phyloP scores from a whole-genome alignment of 2,329 filamentous ascomycete species.

The Leptosphaerulina australis region DNA sequence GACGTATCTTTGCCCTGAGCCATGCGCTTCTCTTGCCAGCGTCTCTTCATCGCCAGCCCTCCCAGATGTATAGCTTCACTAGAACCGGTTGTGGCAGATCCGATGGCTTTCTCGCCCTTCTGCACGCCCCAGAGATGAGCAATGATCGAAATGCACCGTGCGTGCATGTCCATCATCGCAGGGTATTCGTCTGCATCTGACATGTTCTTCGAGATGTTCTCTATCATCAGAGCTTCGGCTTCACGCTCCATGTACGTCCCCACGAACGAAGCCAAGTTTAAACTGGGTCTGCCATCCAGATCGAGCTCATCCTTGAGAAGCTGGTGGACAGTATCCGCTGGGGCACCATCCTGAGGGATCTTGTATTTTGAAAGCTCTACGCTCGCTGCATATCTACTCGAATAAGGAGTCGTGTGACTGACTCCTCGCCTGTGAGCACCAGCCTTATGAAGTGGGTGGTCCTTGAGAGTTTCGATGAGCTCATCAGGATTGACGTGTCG shows the following conservation, averaged over 20 bases:
- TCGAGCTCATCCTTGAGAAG: conserved; percentile 57
- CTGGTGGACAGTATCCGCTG: conserved; percentile 68
- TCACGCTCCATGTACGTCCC: conserved; percentile 74
- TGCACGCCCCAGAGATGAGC: conserved; percentile 69
- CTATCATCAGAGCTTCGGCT: conserved; percentile 67
- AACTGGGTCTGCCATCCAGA: conserved; percentile 60
- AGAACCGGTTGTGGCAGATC: conserved; percentile 72
- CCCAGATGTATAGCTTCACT: conserved; percentile 74
- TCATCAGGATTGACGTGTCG: conserved; percentile 60
- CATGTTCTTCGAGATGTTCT: conserved; percentile 74
- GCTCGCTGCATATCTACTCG: conserved; percentile 61
- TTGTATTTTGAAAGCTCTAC: conserved; percentile 65
- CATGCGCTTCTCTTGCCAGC: conserved; percentile 70
- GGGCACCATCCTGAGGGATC: conserved; percentile 63
- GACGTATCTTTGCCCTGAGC: conserved; percentile 66
- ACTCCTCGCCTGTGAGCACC: conserved; percentile 47
- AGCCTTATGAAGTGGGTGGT: conserved; percentile 51
- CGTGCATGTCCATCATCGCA: conserved; percentile 61
- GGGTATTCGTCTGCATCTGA: conserved; percentile 65
- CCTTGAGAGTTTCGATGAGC: conserved; percentile 60
- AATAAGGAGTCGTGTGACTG: conserved; percentile 63
- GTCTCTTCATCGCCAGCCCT: conserved; percentile 70
- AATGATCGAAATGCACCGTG: conserved; percentile 72
- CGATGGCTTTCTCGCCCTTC: conserved; percentile 67
- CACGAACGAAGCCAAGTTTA: conserved; percentile 73